These are phyloP conservation scores for Colletotrichum lupini DNA, from an alignment of 2,329 filamentous ascomycete species.

Conservation along the genomic window DNA sequence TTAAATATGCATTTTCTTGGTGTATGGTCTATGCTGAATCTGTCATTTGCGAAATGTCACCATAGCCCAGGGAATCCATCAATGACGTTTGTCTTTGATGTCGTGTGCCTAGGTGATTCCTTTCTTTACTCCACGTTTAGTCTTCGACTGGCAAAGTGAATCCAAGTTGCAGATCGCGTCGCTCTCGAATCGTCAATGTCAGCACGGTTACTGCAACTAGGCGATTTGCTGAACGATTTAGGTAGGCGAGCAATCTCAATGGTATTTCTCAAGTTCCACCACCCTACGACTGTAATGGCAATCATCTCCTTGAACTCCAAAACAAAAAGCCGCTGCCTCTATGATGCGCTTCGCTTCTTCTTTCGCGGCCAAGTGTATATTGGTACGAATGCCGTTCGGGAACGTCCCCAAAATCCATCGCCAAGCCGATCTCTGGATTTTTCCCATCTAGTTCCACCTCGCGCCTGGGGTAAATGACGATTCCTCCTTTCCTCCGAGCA, in stretches of 20 bases:
- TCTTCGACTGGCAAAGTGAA: not conserved
- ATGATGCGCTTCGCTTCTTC: slow-evolving; percentile 4
- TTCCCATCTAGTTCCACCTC: slow-evolving; percentile 13
- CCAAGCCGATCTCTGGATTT: slow-evolving; percentile 13
- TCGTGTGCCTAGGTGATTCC: not conserved
- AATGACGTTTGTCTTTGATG: not conserved
- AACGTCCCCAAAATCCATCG: not conserved
- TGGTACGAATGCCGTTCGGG: slow-evolving; percentile 3
- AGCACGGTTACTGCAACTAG: not conserved
- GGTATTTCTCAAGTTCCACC: not conserved
- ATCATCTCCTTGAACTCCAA: not conserved
- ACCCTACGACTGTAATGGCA: not conserved
- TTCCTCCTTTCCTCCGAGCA: slow-evolving; percentile 10
- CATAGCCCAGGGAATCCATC: not conserved
- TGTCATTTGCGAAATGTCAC: not conserved
- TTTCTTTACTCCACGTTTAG: no score
- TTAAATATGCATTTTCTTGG: not conserved
- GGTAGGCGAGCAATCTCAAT: not conserved
- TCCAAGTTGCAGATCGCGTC: not conserved
- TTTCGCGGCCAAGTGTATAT: slow-evolving; percentile 7
- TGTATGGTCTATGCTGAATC: not conserved
- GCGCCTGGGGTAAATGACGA: slow-evolving; percentile 2
- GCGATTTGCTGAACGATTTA: not conserved
- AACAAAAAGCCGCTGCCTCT: slow-evolving; percentile 15
- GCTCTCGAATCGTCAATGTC: not conserved